These are phyloP conservation scores for Cadophora malorum DNA, from an alignment of 2,329 filamentous ascomycete species.

Conservation along the genomic window DNA sequence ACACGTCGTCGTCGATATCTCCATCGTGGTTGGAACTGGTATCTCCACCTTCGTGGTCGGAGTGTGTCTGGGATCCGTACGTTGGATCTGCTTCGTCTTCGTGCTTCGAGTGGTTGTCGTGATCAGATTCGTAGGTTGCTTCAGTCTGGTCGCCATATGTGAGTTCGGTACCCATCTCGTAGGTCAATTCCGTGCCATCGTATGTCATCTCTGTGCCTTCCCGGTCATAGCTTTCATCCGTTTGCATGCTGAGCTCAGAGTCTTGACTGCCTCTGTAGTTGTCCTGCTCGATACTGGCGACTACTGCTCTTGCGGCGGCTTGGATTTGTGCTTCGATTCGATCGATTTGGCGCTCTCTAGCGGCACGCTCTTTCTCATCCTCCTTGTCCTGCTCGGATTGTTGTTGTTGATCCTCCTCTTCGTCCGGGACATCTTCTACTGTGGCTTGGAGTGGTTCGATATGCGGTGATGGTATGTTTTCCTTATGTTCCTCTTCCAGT, in stretches of 20 bases:
- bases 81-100: slow-evolving; percentile 24
- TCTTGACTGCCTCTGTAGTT: slow-evolving; percentile 42
- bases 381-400: slow-evolving; percentile 18
- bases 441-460: slow-evolving; percentile 5
- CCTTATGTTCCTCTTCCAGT: slow-evolving; percentile 24
- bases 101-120: slow-evolving; percentile 26
- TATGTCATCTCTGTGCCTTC: slow-evolving; percentile 43
- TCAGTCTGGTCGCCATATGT: slow-evolving; percentile 31
- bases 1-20: slow-evolving; percentile 46
- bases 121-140: slow-evolving; percentile 27
- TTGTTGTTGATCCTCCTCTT: slow-evolving; percentile 11
- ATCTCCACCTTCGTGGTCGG: slow-evolving; percentile 39
- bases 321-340: slow-evolving; percentile 60
- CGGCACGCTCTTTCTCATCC: slow-evolving; percentile 34
- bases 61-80: slow-evolving; percentile 29
- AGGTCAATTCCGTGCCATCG: slow-evolving; percentile 35
- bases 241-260: slow-evolving; percentile 45
- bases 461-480: slow-evolving; percentile 11
- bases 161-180: slow-evolving; percentile 37
- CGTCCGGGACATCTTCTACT: slow-evolving; percentile 11
- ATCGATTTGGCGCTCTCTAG: slow-evolving; percentile 38
- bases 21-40: slow-evolving; percentile 45
- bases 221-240: slow-evolving; percentile 42
- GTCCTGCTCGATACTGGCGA: slow-evolving; percentile 54
- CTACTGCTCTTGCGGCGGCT: slow-evolving; percentile 57